Conservation (phyloP, 2,329 filamentous ascomycete genomes). For the Pseudonectria buxi region DNA sequence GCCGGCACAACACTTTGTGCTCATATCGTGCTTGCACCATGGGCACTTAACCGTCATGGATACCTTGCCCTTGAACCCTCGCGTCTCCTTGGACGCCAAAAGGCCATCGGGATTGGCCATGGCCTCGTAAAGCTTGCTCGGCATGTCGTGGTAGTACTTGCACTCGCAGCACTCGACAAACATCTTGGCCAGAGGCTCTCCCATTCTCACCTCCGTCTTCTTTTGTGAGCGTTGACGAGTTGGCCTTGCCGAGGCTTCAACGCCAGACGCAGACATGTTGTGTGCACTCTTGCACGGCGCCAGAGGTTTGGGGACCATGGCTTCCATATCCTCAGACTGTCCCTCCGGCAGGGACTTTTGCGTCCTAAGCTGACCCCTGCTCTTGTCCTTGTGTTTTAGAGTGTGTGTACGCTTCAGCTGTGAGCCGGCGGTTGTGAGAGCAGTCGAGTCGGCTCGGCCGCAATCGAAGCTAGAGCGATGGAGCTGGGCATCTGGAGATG, state of each 20-base stretch:
- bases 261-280: constrained; percentile 3
- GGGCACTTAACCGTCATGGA: constrained; percentile 60
- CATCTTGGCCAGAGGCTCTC: constrained; percentile 51
- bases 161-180: constrained; percentile 60
- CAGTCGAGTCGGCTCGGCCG: constrained; percentile 12
- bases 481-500: constrained; percentile 22
- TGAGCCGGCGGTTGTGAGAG: constrained; percentile 12
- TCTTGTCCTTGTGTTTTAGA: constrained; percentile 24
- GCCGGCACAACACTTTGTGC: constrained; percentile 59
- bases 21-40: constrained; percentile 69
- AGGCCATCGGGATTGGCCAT: constrained; percentile 54
- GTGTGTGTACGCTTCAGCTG: constrained; percentile 34
- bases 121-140: constrained; percentile 55
- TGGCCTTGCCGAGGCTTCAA: constrained; percentile 9
- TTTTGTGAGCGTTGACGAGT: constrained; percentile 9
- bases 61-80: constrained; percentile 49
- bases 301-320: background rate
- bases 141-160: constrained; percentile 60
- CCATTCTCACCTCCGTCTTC: constrained; percentile 6
- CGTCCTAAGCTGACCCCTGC: constrained; percentile 13
- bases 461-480: constrained; percentile 9
- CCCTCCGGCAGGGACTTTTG: constrained; percentile 4
- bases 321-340: background rate
- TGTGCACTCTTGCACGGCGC: background rate
- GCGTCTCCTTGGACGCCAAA: constrained; percentile 39